Conservation (phyloP, 2,329 filamentous ascomycete species). For the Aspergillus fumigatus region DNA sequence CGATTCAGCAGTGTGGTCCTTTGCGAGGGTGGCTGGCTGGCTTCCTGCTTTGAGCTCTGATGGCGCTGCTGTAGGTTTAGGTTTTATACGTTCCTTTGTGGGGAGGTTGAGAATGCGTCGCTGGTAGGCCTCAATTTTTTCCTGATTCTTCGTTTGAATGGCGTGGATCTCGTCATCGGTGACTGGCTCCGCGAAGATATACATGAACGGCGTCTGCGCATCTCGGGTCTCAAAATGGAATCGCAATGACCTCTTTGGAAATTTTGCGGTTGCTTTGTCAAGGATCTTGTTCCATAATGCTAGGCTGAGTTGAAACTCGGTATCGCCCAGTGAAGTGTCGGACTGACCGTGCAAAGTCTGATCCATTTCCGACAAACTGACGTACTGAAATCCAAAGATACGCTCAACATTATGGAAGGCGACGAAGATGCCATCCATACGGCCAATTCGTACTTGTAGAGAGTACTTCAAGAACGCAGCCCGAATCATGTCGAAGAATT, state of each 20-base stretch:
- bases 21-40: neutral
- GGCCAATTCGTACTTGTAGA: conserved; percentile 90
- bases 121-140: conserved; percentile 66
- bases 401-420: conserved; percentile 92
- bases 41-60: neutral
- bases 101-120: conserved; percentile 38
- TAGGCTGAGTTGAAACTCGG: conserved; percentile 80
- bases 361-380: conserved; percentile 84
- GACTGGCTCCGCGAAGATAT: conserved; percentile 86
- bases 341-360: conserved; percentile 74
- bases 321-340: conserved; percentile 65
- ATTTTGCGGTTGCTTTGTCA: conserved; percentile 68
- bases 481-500: conserved; percentile 95
- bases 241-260: conserved; percentile 69
- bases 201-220: conserved; percentile 63
- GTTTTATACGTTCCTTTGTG: conserved; percentile 12
- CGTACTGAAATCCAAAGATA: conserved; percentile 97
- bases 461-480: conserved; percentile 95
- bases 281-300: conserved; percentile 73
- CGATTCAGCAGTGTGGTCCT: neutral
- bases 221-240: conserved; percentile 76
- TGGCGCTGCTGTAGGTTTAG: conserved; percentile 2
- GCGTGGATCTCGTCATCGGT: conserved; percentile 63
- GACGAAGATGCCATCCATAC: conserved; percentile 98
- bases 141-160: conserved; percentile 67